Evolutionary conservation across 169 alveolate genomes (phyloP).

Genomic region (Plasmodium falciparum): DNA sequence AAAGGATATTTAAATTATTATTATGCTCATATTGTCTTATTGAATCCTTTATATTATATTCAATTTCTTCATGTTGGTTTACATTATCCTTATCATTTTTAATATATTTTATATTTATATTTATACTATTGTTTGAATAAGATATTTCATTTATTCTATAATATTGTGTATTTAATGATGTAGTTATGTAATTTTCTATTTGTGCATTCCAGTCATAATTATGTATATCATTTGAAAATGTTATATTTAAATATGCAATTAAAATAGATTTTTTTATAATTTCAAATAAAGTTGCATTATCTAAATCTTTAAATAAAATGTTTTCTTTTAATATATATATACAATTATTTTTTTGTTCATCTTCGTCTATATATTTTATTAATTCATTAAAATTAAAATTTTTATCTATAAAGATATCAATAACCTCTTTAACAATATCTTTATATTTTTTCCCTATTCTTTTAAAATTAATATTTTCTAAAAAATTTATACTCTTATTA

Average conservation of each 20-base stretch:
- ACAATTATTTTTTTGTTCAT: conserved; percentile 11
- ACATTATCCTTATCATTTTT: conserved; percentile 21
- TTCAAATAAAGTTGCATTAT: conserved; percentile 24
- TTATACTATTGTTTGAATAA: conserved; percentile 41
- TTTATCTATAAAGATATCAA: conserved; percentile 23
- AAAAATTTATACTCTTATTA: conserved; percentile 24
- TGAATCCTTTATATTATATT: conserved; percentile 30
- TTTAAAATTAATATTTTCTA: conserved; percentile 55
- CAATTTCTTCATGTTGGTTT: conserved; percentile 45
- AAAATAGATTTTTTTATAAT: conserved; percentile 50
- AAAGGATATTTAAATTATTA: conserved; percentile 40
- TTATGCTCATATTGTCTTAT: conserved; percentile 30
- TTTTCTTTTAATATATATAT: conserved; percentile 16
- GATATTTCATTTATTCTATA: conserved; percentile 30
- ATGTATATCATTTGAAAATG: conserved; percentile 50
- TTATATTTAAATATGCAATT: conserved; percentile 55
- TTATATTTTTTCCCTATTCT: conserved; percentile 70
- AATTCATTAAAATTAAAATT: conserved; percentile 23
- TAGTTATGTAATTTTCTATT: conserved; percentile 19
- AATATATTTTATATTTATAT: conserved; percentile 14
- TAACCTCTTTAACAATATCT: conserved; percentile 54
- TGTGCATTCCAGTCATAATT: conserved; percentile 58
- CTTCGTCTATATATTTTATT: conserved; percentile 35
- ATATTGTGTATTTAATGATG: conserved; percentile 19
- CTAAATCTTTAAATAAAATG: conserved; percentile 28